Conservation (phyloP, 768 basidiomycete species). For the Amanita thiersii region DNA sequence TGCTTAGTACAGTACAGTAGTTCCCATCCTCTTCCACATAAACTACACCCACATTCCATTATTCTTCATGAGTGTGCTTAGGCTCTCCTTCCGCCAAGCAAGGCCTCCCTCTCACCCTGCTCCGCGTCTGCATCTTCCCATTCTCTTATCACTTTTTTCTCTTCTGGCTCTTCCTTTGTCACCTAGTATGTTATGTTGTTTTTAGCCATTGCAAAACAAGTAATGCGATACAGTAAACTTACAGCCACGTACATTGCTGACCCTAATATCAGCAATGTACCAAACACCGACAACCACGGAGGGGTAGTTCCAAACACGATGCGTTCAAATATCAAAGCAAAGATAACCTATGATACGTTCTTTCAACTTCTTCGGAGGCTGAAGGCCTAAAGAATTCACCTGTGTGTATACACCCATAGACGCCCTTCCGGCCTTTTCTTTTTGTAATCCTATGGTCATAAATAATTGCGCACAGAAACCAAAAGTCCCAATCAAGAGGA, state of each 20-base stretch:
- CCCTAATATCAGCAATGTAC: constrained; percentile 1
- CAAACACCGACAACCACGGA: background rate
- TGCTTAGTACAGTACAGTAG: too few relatives aligned
- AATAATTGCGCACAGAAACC: constrained; percentile 44
- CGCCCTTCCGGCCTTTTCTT: constrained; percentile 54
- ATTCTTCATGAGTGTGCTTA: too few relatives aligned
- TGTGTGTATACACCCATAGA: constrained; percentile 46
- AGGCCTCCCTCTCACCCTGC: too few relatives aligned
- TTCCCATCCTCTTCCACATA: too few relatives aligned
- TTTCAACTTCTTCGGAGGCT: background rate
- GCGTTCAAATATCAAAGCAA: constrained; percentile 3
- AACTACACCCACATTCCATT: too few relatives aligned
- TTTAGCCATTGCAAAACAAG: too few relatives aligned
- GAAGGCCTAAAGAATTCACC: constrained; percentile 5
- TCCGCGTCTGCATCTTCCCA: too few relatives aligned
- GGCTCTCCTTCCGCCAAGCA: too few relatives aligned
- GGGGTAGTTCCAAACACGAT: constrained; percentile 3
- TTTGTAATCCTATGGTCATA: constrained; percentile 39
- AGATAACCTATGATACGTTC: background rate
- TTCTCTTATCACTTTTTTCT: too few relatives aligned
- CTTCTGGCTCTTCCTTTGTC: too few relatives aligned
- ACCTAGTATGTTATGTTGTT: too few relatives aligned
- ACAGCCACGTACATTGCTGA: constrained; percentile 2
- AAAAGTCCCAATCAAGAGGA: constrained; percentile 43
- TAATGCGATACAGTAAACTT: too few relatives aligned